Evolutionary conservation across 1,284 basidiomycete species (phyloP), one percentile per base, ranked within the genome.

Genomic region (Phlebopus sp.): DNA sequence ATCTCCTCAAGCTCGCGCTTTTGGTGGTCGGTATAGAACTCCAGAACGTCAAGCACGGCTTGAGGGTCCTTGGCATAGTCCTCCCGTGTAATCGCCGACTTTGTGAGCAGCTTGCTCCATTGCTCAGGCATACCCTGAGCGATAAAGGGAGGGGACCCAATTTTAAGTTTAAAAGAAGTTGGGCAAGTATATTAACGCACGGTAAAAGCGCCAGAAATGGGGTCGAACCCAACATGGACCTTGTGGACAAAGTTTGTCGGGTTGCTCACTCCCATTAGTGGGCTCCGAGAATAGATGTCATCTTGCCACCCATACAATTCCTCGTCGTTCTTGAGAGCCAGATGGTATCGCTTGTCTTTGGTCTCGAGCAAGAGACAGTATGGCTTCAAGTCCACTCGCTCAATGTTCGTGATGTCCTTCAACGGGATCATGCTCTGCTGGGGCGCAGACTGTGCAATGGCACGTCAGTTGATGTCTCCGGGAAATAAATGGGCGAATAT

Each of bases 211-310:
- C 96, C 95, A 32, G 89, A 90, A 39, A 92, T 78, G 0, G 94
- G 92, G 69, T 99, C 96, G 60, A 97, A 98, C 5, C 95, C 95
- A 52, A 99, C 96, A 68, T 99, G 96, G 2, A 98, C 93, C 67
- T 97, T 92, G 72, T 98, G 96, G 1, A 97, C 92, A 64, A 98
- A 98, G 70, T 99, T 95, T 14, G 93, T 97, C 0, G 96, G 96
- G 56, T 89, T 88, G 61, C 88, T 89, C 18, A 96, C 91, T 32
- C 94, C 93, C 84, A 93, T 91, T 40, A 96, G 76, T 0, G 95
- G 93, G 57, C 90, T 92, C 45, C 94, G 82, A 6, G 83, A 84
- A 69, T 98, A 97, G 51, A 99, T 89, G 62, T 97, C 95, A 63
- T 99, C 95, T 72, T 93, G 84, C 95, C 95, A 98, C 23, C 84